phyloP scores from a whole-genome alignment of 352 stramenopile species.

The Globisporangium paroecandrum region DNA sequence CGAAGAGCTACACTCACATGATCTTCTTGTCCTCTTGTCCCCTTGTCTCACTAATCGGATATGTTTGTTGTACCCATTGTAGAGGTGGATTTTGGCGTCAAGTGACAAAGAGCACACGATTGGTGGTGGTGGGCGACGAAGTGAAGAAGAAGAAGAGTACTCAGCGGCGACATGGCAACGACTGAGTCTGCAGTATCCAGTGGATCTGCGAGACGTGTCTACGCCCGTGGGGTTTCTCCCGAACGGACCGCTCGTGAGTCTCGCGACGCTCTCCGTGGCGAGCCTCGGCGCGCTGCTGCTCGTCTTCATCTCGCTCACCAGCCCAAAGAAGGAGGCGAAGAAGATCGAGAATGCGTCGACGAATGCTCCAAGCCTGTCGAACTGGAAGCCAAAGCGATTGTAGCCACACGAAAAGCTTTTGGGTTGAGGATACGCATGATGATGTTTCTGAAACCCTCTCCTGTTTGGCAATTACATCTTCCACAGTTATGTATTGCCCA shows the following conservation, averaged over 20 bases:
- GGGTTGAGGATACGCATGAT: neutral
- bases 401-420: neutral
- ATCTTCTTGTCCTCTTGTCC: neutral
- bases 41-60: constrained; percentile 6
- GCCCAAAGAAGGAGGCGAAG: constrained; percentile 11
- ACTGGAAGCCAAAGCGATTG: constrained; percentile 7
- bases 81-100: neutral
- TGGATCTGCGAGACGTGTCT: constrained; percentile 22
- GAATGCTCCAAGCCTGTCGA: neutral
- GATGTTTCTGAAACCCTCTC: neutral
- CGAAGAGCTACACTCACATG: neutral
- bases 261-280: constrained; percentile 39
- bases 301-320: constrained; percentile 26
- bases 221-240: constrained; percentile 47
- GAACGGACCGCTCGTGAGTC: constrained; percentile 37
- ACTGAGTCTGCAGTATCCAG: constrained; percentile 21
- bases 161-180: constrained; percentile 23
- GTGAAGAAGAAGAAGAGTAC: neutral
- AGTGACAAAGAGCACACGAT: neutral
- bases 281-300: constrained; percentile 36
- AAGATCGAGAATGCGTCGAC: neutral
- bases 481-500: neutral
- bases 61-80: constrained; percentile 8
- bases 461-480: neutral
- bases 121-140: neutral